phyloP scores from a whole-genome alignment of 2,329 filamentous ascomycete species.

The Calonectria honghensis region DNA sequence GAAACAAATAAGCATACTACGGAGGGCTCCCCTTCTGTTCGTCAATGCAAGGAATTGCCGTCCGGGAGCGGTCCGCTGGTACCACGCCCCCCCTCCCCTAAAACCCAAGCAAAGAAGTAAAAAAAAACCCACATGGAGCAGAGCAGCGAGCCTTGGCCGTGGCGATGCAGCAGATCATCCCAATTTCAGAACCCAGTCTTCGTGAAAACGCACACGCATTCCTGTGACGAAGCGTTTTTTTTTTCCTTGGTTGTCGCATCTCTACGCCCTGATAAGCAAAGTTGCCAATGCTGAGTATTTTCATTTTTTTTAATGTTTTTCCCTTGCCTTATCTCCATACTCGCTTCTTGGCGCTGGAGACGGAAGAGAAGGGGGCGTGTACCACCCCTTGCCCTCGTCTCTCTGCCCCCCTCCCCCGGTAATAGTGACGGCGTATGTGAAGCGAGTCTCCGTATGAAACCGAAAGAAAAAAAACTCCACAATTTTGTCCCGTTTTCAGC shows the following conservation, averaged over 20 bases:
- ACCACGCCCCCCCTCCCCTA: neutral
- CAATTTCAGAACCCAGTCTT: constrained; percentile 15
- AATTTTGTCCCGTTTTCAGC: neutral
- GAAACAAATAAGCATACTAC: constrained; percentile 24
- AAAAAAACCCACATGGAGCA: neutral
- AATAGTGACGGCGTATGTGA: neutral
- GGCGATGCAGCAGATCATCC: constrained; percentile 23
- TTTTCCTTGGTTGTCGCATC: neutral
- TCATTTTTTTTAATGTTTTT: neutral
- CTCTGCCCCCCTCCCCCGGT: too few species aligned
- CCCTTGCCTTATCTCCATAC: neutral
- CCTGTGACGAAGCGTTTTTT: constrained; percentile 7
- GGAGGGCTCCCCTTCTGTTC: neutral
- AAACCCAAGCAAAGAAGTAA: neutral
- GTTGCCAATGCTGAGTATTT: constrained; percentile 2
- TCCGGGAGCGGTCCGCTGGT: constrained; percentile 18
- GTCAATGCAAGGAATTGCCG: constrained; percentile 15
- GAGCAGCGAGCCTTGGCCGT: neutral
- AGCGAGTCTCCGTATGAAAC: neutral
- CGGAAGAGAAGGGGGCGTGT: neutral
- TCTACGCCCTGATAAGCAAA: neutral
- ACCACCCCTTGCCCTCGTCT: neutral
- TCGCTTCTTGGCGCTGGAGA: neutral
- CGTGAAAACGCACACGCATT: constrained; percentile 9
- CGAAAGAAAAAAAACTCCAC: neutral